These are phyloP conservation scores for Ceratocystis diversiconidia DNA, from an alignment of 2,329 filamentous ascomycete genomes.

Conservation along the genomic window DNA sequence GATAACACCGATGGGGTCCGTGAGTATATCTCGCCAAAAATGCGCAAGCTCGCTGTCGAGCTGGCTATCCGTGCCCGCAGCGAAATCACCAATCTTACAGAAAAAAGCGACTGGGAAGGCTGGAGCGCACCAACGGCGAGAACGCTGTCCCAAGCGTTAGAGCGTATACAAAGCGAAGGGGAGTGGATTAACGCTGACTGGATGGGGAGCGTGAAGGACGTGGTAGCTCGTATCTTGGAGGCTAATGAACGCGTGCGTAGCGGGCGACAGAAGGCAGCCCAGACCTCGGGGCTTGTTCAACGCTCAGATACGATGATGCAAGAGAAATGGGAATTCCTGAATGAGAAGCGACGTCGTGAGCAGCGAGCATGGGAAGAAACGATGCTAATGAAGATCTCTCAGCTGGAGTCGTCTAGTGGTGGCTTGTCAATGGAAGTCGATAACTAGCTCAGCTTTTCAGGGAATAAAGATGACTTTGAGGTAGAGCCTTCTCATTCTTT, in stretches of 20 bases:
- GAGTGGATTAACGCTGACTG: slow-evolving; percentile 50
- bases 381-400: slow-evolving; percentile 32
- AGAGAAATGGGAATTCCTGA: slow-evolving; percentile 57
- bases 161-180: slow-evolving; percentile 20
- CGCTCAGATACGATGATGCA: slow-evolving; percentile 59
- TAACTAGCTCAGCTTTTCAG: slow-evolving; percentile 16
- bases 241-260: slow-evolving; percentile 24
- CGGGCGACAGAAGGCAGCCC: slow-evolving; percentile 25
- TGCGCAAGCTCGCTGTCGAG: slow-evolving; percentile 33
- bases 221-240: slow-evolving; percentile 24
- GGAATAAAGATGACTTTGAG: not conserved
- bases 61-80: slow-evolving; percentile 30
- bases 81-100: slow-evolving; percentile 29
- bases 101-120: slow-evolving; percentile 38
- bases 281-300: slow-evolving; percentile 30
- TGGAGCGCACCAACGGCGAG: slow-evolving; percentile 40
- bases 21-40: slow-evolving; percentile 10
- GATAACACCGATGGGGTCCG: slow-evolving; percentile 28
- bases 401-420: slow-evolving; percentile 23
- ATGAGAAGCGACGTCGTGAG: slow-evolving; percentile 44
- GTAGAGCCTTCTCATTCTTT: not conserved
- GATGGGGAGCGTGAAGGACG: slow-evolving; percentile 45
- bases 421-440: slow-evolving; percentile 27
- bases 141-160: slow-evolving; percentile 36
- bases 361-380: slow-evolving; percentile 49